Evolutionary conservation across 768 basidiomycete species (phyloP).

Genomic region (Podaxis pistillaris): DNA sequence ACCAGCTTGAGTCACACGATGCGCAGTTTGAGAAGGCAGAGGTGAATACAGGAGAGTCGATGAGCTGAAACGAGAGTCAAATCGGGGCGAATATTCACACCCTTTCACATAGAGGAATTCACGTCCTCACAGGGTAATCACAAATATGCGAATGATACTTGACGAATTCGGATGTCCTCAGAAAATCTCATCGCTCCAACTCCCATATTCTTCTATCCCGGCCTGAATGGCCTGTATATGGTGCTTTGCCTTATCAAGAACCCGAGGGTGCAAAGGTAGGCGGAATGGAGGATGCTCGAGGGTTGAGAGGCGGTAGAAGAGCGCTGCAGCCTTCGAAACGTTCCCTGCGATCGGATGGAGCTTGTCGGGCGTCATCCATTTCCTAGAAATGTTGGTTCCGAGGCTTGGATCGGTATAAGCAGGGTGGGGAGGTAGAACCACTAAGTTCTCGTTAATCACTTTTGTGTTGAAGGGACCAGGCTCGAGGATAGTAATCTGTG

Average conservation of each 20-base stretch:
- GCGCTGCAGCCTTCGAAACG: not conserved
- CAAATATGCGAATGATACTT: not conserved
- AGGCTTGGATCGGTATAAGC: conserved; percentile 20
- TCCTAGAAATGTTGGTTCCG: conserved; percentile 8
- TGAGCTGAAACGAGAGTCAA: too few relatives aligned
- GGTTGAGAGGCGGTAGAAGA: conserved; percentile 7
- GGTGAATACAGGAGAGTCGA: too few relatives aligned
- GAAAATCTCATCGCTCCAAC: conserved; percentile 9
- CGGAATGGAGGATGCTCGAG: conserved; percentile 11
- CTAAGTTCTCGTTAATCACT: conserved; percentile 14
- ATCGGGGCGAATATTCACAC: too few relatives aligned
- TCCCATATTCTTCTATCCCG: conserved; percentile 2
- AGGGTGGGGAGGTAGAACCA: conserved; percentile 17
- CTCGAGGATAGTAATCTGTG: conserved; percentile 19
- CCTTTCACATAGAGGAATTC: too few relatives aligned
- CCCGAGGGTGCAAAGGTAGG: conserved; percentile 6
- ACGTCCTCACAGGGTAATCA: too few relatives aligned
- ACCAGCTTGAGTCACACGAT: too few relatives aligned
- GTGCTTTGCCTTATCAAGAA: not conserved
- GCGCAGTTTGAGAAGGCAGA: too few relatives aligned
- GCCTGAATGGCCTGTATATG: not conserved
- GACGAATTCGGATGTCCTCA: not conserved
- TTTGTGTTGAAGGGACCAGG: conserved; percentile 21
- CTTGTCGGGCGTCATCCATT: conserved; percentile 9
- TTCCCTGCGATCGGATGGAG: not conserved